These are phyloP conservation scores for Parsonsia alboflavescens DNA, from an alignment of 257 asterid genomes.

Conservation along the genomic window DNA sequence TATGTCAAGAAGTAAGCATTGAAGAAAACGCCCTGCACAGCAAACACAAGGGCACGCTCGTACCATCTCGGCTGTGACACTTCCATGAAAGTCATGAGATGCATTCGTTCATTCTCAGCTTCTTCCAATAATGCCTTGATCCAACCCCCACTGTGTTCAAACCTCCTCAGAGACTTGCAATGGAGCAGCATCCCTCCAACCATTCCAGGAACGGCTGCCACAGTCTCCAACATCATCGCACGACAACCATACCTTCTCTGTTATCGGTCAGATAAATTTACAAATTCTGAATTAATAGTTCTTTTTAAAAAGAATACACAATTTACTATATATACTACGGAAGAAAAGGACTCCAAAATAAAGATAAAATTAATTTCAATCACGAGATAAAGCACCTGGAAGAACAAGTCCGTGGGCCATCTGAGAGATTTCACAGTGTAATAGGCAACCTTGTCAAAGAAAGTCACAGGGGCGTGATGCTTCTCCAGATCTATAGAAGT, in stretches of 20 bases:
- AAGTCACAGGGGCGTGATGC: constrained; percentile 60
- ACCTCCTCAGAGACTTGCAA: constrained; percentile 50
- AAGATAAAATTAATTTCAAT: background rate
- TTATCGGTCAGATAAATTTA: background rate
- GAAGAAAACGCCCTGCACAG: constrained; percentile 77
- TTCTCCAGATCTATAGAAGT: constrained; percentile 55
- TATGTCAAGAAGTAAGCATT: constrained; percentile 63
- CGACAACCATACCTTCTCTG: constrained; percentile 70
- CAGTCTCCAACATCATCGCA: constrained; percentile 73
- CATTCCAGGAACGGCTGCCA: constrained; percentile 78
- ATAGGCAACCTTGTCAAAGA: constrained; percentile 68
- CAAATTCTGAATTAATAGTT: background rate
- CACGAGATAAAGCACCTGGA: constrained; percentile 43
- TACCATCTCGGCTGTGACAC: constrained; percentile 61
- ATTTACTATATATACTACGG: too few species aligned
- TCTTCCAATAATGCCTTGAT: constrained; percentile 60
- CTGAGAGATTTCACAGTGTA: constrained; percentile 66
- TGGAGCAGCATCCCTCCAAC: constrained; percentile 68
- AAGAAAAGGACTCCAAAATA: background rate
- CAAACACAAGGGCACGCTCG: constrained; percentile 55
- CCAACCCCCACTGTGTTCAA: constrained; percentile 74
- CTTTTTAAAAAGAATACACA: too few species aligned
- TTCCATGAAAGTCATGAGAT: constrained; percentile 78
- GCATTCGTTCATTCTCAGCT: constrained; percentile 75
- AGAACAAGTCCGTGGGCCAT: constrained; percentile 66